Conservation (phyloP, 371 early-diverging fungal genomes). For the Mucor saturninus region DNA sequence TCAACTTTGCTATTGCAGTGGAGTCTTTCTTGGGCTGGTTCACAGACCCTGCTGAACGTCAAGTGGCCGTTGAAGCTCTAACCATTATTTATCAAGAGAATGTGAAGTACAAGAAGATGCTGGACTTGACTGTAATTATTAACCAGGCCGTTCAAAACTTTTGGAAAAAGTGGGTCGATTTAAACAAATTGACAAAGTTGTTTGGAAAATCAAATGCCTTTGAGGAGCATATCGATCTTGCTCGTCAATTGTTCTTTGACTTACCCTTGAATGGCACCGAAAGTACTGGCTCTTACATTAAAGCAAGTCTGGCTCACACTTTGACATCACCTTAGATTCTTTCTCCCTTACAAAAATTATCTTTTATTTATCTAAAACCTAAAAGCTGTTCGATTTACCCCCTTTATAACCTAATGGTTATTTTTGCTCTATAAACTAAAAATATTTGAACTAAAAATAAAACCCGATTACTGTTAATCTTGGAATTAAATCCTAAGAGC, state of each 20-base stretch:
- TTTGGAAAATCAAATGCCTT: constrained; percentile 38
- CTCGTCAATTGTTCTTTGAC: constrained; percentile 82
- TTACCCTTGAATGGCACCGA: constrained; percentile 71
- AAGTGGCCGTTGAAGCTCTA: constrained; percentile 76
- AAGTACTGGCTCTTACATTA: constrained; percentile 67
- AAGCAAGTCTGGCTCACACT: background rate
- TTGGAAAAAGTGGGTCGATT: constrained; percentile 70
- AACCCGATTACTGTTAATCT: too few relatives aligned
- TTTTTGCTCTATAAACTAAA: too few relatives aligned
- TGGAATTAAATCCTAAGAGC: too few relatives aligned
- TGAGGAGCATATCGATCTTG: constrained; percentile 63
- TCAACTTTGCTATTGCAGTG: constrained; percentile 78
- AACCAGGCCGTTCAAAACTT: constrained; percentile 65
- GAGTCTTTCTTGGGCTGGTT: constrained; percentile 73
- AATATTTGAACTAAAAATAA: too few relatives aligned
- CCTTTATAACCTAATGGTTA: too few relatives aligned
- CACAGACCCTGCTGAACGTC: constrained; percentile 85
- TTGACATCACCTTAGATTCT: too few relatives aligned
- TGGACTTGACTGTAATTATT: constrained; percentile 68
- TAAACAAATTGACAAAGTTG: constrained; percentile 22
- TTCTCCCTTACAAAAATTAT: too few relatives aligned
- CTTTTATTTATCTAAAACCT: too few relatives aligned
- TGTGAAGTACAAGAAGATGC: constrained; percentile 52
- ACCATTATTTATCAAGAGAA: constrained; percentile 74
- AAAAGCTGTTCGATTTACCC: too few relatives aligned